Evolutionary conservation across 2,329 filamentous ascomycete genomes (phyloP).

Genomic region (Phialophora expanda): DNA sequence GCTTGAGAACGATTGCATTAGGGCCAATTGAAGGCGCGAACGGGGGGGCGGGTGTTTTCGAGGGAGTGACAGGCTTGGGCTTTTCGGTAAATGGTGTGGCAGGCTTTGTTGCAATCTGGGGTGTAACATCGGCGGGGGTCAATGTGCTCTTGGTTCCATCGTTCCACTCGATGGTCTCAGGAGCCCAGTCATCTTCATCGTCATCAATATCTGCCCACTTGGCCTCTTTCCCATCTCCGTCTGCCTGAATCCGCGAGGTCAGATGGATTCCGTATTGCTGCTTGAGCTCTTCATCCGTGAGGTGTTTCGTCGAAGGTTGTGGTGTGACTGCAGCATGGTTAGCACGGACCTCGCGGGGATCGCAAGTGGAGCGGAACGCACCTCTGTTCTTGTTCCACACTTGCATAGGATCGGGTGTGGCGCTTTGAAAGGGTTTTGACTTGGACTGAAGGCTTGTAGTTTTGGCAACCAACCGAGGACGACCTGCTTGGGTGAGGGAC

Average conservation of each 20-base stretch:
- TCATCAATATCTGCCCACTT: slow-evolving; percentile 75
- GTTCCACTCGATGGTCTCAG: slow-evolving; percentile 71
- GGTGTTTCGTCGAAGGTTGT: slow-evolving; percentile 63
- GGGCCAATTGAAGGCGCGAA: slow-evolving; percentile 54
- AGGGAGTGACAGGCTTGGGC: slow-evolving; percentile 40
- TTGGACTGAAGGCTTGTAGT: slow-evolving; percentile 60
- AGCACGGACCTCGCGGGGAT: slow-evolving; percentile 38
- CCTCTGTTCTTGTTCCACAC: slow-evolving; percentile 73
- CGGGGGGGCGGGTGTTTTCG: slow-evolving; percentile 43
- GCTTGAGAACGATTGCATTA: slow-evolving; percentile 56
- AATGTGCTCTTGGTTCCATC: slow-evolving; percentile 70
- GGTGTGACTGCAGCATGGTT: slow-evolving; percentile 53
- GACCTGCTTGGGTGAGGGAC: slow-evolving; percentile 53
- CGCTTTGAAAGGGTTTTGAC: slow-evolving; percentile 54
- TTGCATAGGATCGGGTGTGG: slow-evolving; percentile 68
- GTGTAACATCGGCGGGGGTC: slow-evolving; percentile 49
- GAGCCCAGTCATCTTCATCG: slow-evolving; percentile 69
- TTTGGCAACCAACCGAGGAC: slow-evolving; percentile 68
- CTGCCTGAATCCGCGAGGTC: slow-evolving; percentile 67
- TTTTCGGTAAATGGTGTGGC: slow-evolving; percentile 34
- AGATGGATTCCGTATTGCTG: slow-evolving; percentile 72
- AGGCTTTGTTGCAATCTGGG: slow-evolving; percentile 36
- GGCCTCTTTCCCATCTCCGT: slow-evolving; percentile 65
- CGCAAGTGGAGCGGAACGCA: slow-evolving; percentile 42
- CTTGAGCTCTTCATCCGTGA: slow-evolving; percentile 71